Evolutionary conservation across 176 grass and related monocot genomes (phyloP), one percentile per base, ranked within the genome.

Genomic region (Eremochloa ophiuroides): DNA sequence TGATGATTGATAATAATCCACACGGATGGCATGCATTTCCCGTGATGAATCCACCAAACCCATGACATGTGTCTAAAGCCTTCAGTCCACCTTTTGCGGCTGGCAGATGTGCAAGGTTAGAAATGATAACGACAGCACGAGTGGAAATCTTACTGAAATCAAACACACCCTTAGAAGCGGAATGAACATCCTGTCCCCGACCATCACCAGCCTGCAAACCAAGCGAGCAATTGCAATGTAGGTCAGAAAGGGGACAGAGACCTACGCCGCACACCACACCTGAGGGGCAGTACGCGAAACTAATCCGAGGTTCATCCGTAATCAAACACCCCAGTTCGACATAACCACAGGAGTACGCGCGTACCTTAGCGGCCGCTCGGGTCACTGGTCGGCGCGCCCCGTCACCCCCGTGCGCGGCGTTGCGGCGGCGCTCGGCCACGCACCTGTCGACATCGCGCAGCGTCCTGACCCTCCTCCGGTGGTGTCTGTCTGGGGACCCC

Each of bases 181-280:
- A 12, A 34, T 1, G 12, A 64, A 27, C 44, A 58, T 2, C 80
- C 27, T 10, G 10, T 59, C 51, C 14, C 44, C 1, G 0, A 35
- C 2, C 71, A 23, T 11, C 75, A 17, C 27, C 43, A 59, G 13
- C 78, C 87, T 85, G 18, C 28, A 81, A 37, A 71, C 8, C 33
- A 80, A 73, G n/a, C n/a, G n/a, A n/a, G n/a, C n/a, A n/a, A n/a
- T n/a, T 10, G n/a, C 42, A 67, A 27, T 29, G 78, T 53, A 66
- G 61, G 7, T 14, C 1, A 79, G n/a, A 50, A 16, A 8, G 18
- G 60, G 18, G 7, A 17, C 20, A 34, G 25, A 66, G 33, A 33
- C 65, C 33, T 12, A 67, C 1, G 4, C 65, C 62, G 34, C 34
- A 5, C 34, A 35, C 34, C n/a, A 35, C n/a, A 69, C 11, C 66